phyloP scores from a whole-genome alignment of 805 yeast genomes.

The Yamadazyma ubonensis region DNA sequence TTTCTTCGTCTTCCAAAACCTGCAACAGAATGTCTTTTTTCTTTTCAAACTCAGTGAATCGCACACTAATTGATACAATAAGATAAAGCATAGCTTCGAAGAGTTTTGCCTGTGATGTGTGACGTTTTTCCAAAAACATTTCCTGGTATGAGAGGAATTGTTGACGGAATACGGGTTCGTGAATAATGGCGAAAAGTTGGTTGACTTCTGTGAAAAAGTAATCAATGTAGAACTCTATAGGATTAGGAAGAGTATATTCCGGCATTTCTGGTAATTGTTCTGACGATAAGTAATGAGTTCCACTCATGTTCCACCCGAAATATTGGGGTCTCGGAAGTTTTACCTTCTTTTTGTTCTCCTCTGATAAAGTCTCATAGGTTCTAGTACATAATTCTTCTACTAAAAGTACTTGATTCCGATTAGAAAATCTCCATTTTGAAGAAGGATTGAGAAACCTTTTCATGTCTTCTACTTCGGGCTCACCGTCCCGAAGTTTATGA shows the following conservation, averaged over 20 bases:
- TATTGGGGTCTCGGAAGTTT: constrained; percentile 55
- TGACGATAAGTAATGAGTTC: constrained; percentile 46
- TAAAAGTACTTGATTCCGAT: constrained; percentile 46
- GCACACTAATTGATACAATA: constrained; percentile 48
- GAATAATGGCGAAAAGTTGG: constrained; percentile 52
- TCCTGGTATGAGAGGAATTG: constrained; percentile 40
- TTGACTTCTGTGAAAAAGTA: constrained; percentile 51
- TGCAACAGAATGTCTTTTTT: constrained; percentile 28
- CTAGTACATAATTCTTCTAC: constrained; percentile 39
- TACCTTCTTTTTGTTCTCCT: constrained; percentile 33
- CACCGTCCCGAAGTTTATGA: constrained; percentile 16
- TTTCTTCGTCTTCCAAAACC: constrained; percentile 30
- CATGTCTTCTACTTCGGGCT: constrained; percentile 22
- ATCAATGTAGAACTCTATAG: constrained; percentile 24
- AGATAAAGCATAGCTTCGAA: constrained; percentile 53
- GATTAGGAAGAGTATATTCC: constrained; percentile 19
- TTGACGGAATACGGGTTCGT: constrained; percentile 52
- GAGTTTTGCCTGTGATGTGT: constrained; percentile 35
- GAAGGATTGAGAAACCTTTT: constrained; percentile 24
- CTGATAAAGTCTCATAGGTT: constrained; percentile 31
- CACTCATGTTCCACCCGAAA: constrained; percentile 68
- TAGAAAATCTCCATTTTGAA: constrained; percentile 47
- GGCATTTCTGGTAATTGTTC: constrained; percentile 36
- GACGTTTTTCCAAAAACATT: constrained; percentile 1
- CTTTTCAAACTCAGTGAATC: constrained; percentile 47